Conservation (phyloP, 352 stramenopile genomes). For the Phytophthora nicotianae region DNA sequence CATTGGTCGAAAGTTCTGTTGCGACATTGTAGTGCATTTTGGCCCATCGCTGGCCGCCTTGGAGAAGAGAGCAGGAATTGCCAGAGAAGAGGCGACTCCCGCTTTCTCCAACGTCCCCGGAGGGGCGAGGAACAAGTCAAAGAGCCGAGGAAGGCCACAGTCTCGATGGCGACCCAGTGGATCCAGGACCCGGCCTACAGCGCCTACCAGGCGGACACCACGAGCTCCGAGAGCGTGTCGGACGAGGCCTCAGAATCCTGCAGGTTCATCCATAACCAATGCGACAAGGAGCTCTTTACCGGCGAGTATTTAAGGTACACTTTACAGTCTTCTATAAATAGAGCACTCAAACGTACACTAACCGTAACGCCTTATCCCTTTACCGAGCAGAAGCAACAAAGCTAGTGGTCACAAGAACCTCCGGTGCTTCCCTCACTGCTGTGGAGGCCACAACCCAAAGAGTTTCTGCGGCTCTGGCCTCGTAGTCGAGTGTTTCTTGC, state of each 20-base stretch:
- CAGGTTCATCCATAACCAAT: slow-evolving; percentile 73
- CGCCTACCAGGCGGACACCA: slow-evolving; percentile 10
- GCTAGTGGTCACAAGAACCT: slow-evolving; percentile 86
- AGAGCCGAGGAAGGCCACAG: slow-evolving; percentile 5
- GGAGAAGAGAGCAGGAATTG: slow-evolving; percentile 33
- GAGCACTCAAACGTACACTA: background rate
- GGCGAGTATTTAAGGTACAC: slow-evolving; percentile 72
- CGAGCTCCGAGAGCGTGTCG: slow-evolving; percentile 23
- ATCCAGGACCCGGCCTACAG: slow-evolving; percentile 18
- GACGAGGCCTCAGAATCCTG: slow-evolving; percentile 13
- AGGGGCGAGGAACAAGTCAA: slow-evolving; percentile 3
- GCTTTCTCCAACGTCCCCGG: slow-evolving; percentile 14
- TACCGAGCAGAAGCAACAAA: slow-evolving; percentile 75
- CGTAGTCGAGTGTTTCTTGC: slow-evolving; percentile 66
- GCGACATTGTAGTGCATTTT: slow-evolving; percentile 15
- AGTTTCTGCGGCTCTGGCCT: slow-evolving; percentile 85
- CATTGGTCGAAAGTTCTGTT: slow-evolving; percentile 23
- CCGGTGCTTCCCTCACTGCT: slow-evolving; percentile 86
- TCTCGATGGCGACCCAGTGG: slow-evolving; percentile 33
- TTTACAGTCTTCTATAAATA: background rate
- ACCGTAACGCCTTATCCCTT: background rate
- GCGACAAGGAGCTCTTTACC: slow-evolving; percentile 76
- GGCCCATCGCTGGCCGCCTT: slow-evolving; percentile 18
- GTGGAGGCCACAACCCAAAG: slow-evolving; percentile 82
- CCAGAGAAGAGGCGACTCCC: slow-evolving; percentile 25